phyloP scores from a whole-genome alignment of 257 asterid genomes.

The Solanum medicagineum region DNA sequence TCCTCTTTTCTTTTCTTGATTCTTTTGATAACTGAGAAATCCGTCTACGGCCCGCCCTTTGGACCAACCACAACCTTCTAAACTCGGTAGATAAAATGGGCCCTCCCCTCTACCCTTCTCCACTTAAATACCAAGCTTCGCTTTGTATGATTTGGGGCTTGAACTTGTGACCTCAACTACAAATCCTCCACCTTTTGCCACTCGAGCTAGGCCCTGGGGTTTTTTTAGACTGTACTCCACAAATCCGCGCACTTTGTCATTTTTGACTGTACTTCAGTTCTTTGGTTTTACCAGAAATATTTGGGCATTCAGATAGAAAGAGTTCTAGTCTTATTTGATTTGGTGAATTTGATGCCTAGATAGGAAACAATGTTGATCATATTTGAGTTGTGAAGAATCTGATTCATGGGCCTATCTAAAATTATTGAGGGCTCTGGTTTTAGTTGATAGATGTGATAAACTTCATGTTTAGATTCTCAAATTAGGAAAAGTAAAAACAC shows the following conservation, averaged over 20 bases:
- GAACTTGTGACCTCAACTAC: no score
- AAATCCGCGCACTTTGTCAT: not conserved
- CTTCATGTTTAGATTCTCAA: not conserved
- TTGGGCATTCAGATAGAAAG: not conserved
- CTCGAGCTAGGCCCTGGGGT: no score
- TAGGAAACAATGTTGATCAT: not conserved
- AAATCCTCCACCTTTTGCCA: no score
- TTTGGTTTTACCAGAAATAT: not conserved
- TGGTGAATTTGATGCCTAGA: not conserved
- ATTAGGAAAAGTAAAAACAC: not conserved
- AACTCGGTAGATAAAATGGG: no score
- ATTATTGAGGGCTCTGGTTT: not conserved
- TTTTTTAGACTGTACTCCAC: no score
- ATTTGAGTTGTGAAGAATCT: not conserved
- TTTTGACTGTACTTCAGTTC: not conserved
- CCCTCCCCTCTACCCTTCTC: no score
- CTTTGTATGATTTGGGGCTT: no score
- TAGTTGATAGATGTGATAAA: not conserved
- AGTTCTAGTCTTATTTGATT: not conserved
- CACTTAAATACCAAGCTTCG: no score
- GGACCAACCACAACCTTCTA: no score
- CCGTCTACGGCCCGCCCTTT: no score
- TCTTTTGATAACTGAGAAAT: no score
- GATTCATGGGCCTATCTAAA: not conserved
- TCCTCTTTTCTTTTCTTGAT: not conserved